phyloP scores from a whole-genome alignment of 2,329 filamentous ascomycete species.

The Nectriaceae sp. region DNA sequence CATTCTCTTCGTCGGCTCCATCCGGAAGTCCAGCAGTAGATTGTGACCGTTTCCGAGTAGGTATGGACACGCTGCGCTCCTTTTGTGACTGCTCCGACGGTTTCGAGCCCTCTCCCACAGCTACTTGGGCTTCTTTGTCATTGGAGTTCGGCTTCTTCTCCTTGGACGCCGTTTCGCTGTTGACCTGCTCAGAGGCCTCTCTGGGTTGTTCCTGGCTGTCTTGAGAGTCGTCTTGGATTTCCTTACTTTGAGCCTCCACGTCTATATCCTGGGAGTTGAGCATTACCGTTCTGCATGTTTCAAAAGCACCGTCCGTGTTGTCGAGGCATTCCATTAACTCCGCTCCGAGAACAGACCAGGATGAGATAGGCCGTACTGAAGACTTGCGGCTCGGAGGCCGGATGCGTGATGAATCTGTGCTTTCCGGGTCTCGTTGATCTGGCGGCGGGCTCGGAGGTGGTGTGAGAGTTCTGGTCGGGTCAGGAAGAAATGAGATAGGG shows the following conservation, averaged over 20 bases:
- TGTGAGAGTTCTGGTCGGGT: conserved; percentile 46
- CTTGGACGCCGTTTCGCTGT: conserved; percentile 5
- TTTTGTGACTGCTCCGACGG: conserved; percentile 33
- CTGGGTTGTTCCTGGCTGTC: background rate
- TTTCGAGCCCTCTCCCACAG: conserved; percentile 27
- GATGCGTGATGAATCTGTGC: conserved; percentile 3
- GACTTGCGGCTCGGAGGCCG: conserved; percentile 12
- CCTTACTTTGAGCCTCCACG: conserved; percentile 13
- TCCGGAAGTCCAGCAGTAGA: conserved; percentile 62
- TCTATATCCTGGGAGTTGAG: conserved; percentile 28
- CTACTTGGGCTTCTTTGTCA: conserved; percentile 25
- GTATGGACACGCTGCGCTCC: conserved; percentile 39
- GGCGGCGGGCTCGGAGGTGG: conserved; percentile 25
- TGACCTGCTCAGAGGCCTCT: background rate
- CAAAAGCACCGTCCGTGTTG: conserved; percentile 30
- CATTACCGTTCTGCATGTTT: conserved; percentile 31
- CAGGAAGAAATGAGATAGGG: conserved; percentile 62
- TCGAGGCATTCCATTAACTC: conserved; percentile 36
- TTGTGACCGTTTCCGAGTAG: conserved; percentile 62
- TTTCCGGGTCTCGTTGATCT: conserved; percentile 7
- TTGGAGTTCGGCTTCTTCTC: conserved; percentile 12
- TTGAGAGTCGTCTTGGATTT: background rate
- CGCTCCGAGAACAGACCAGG: conserved; percentile 38
- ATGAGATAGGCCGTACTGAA: conserved; percentile 19
- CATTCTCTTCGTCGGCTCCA: conserved; percentile 56